Evolutionary conservation across 2,329 filamentous ascomycete species (phyloP), one percentile per base, ranked within the genome.

Genomic region (Paracamarosporium sp.): DNA sequence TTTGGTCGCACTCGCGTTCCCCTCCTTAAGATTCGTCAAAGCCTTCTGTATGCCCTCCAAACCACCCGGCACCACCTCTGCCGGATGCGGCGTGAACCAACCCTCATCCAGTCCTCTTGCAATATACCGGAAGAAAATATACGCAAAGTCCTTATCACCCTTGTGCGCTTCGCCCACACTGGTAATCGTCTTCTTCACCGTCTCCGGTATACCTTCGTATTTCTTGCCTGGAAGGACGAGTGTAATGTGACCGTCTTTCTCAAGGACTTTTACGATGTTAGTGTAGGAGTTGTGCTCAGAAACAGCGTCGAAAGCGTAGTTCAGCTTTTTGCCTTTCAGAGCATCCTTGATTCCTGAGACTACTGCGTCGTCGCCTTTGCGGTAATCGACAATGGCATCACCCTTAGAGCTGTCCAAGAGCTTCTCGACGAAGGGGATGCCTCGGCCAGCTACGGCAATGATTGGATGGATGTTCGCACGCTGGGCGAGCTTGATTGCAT

Each of bases 1-100:
- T 75, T 90, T 90, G 0, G 85, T 79, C 1, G 81, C 88, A 65
- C 84, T 88, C 22, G 84, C 86, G 72, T 85, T 86, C 0, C 88
- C 88, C 27, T 79, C 80, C 69, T 82, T 85, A 67, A 90, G 70
- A 60, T 85, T 82, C 62, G 73, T 71, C 72, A 90, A 67, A 0
- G 77, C 87, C 31, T 67, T 74, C 65, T 87, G 75, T 2, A 88
- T 71, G 0, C 86, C 85, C 4, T 70, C 77, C 50, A 89, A 64
- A 0, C 86, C 86, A 2, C 85, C 84, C 0, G 80, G 74, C 1
- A 86, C 71, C 12, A 87, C 77, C 70, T 86, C 82, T 43, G 77
- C 72, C 40, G 82, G 82, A 68, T 86, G 84, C 6, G 71, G 65
- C 58, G 70, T 76, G 50, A 86, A 81, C 75, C 79, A 83, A 0